Conservation (phyloP, 805 yeast species). For the Cyberlindnera lachancei region DNA sequence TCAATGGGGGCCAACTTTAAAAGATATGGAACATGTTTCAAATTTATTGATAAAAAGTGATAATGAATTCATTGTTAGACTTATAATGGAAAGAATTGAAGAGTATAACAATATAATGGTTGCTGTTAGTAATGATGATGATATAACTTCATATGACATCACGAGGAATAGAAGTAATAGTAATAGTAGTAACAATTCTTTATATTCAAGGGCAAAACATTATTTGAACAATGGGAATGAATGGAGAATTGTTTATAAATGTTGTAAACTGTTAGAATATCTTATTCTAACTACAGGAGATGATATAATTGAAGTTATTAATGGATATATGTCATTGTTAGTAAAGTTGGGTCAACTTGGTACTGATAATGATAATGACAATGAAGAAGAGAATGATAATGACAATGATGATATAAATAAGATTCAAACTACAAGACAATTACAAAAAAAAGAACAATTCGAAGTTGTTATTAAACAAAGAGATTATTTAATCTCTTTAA, state of each 20-base stretch:
- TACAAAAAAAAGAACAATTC: constrained; percentile 8
- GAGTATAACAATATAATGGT: neutral
- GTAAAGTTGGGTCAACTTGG: neutral
- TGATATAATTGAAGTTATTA: constrained; percentile 1
- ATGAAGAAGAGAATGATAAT: constrained; percentile 1
- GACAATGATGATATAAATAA: constrained; percentile 1
- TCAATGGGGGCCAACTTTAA: constrained; percentile 44
- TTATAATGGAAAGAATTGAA: constrained; percentile 25
- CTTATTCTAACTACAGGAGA: constrained; percentile 19
- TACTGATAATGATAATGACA: too few species aligned
- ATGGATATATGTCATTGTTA: constrained; percentile 1
- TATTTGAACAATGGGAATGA: constrained; percentile 33
- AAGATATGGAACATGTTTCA: constrained; percentile 31
- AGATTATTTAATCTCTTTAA: constrained; percentile 3
- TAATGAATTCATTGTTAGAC: constrained; percentile 24
- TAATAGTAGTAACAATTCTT: neutral
- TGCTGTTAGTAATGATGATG: neutral
- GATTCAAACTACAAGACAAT: constrained; percentile 1
- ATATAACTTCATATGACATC: constrained; percentile 2
- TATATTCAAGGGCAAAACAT: constrained; percentile 17
- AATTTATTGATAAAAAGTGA: neutral
- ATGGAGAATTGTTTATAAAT: constrained; percentile 33
- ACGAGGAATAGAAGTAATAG: neutral
- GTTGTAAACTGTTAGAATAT: constrained; percentile 28
- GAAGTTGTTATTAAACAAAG: constrained; percentile 3